These are phyloP conservation scores for Auricularia sp. DNA, from an alignment of 768 basidiomycete genomes.

Conservation along the genomic window DNA sequence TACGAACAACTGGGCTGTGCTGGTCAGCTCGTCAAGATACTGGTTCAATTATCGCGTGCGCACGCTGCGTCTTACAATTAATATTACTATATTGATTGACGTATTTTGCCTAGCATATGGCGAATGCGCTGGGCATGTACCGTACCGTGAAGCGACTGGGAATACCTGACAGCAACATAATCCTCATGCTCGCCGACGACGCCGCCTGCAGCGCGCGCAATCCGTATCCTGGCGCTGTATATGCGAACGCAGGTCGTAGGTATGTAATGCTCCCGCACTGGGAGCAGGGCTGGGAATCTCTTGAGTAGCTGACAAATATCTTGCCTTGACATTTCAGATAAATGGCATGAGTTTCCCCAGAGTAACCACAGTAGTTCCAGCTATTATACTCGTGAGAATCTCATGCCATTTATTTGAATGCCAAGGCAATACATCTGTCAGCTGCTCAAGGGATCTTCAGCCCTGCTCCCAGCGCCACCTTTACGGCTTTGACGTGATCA, in stretches of 20 bases:
- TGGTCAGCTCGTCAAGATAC: slow-evolving; percentile 87
- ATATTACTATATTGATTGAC: not conserved
- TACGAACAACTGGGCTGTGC: slow-evolving; percentile 98
- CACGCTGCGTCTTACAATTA: not conserved
- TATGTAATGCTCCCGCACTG: too few relatives aligned
- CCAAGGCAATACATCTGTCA: too few relatives aligned
- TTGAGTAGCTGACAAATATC: too few relatives aligned
- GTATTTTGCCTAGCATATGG: slow-evolving; percentile 70
- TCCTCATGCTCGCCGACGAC: slow-evolving; percentile 98
- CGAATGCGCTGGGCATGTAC: slow-evolving; percentile 97
- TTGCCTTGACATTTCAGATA: too few relatives aligned
- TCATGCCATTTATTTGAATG: too few relatives aligned
- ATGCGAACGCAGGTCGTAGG: slow-evolving; percentile 65
- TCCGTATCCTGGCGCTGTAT: slow-evolving; percentile 84
- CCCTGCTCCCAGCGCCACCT: too few relatives aligned
- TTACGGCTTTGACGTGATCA: too few relatives aligned
- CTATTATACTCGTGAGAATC: too few relatives aligned
- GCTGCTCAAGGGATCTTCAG: too few relatives aligned
- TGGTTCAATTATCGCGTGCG: slow-evolving; percentile 98
- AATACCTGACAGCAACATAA: slow-evolving; percentile 97
- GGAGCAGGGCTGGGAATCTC: too few relatives aligned
- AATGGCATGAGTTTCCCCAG: too few relatives aligned
- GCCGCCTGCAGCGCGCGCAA: slow-evolving; percentile 90
- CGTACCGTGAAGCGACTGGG: slow-evolving; percentile 96
- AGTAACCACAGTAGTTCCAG: too few relatives aligned